Evolutionary conservation across 2,329 filamentous ascomycete genomes (phyloP).

Genomic region (Aspergillus aculeatus): DNA sequence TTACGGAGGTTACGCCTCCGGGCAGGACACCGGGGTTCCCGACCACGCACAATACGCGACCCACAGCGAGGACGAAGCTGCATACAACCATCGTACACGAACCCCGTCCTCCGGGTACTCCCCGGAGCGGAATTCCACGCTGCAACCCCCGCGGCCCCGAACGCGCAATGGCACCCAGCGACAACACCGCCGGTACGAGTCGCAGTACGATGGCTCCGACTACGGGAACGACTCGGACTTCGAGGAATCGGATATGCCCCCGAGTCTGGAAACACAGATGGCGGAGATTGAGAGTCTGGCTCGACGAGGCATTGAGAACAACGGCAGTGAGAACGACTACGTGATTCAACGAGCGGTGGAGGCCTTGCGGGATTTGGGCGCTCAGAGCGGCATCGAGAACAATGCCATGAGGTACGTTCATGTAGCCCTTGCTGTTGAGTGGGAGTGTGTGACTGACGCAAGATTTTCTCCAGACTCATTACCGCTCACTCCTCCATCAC

Average conservation of each 20-base stretch:
- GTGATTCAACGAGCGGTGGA: slow-evolving; percentile 54
- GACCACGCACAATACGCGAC: slow-evolving; percentile 31
- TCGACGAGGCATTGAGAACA: slow-evolving; percentile 53
- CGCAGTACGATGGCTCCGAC: slow-evolving; percentile 58
- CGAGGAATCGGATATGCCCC: slow-evolving; percentile 54
- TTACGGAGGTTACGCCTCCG: slow-evolving; percentile 41
- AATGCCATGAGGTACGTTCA: slow-evolving; percentile 52
- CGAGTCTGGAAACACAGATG: slow-evolving; percentile 55
- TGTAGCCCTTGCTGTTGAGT: neutral
- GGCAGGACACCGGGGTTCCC: slow-evolving; percentile 31
- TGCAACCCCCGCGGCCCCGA: slow-evolving; percentile 41
- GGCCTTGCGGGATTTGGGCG: slow-evolving; percentile 53
- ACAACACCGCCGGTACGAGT: slow-evolving; percentile 41
- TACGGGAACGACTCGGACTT: slow-evolving; percentile 58
- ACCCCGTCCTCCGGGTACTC: slow-evolving; percentile 26
- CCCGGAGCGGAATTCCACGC: slow-evolving; percentile 22
- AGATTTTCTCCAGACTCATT: slow-evolving; percentile 47
- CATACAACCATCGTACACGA: slow-evolving; percentile 26
- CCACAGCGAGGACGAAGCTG: slow-evolving; percentile 33
- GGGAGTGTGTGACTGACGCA: slow-evolving; percentile 2
- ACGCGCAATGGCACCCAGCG: slow-evolving; percentile 35
- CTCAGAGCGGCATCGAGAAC: slow-evolving; percentile 57
- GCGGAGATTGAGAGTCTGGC: slow-evolving; percentile 56
- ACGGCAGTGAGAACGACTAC: slow-evolving; percentile 51
- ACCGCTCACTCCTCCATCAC: slow-evolving; percentile 59